Percentiles rank a stretch among this genome's conserved stretches.
These are phyloP conservation scores for Acacia confusa DNA, from an alignment of 306 rosid species.

Conservation along the genomic window DNA sequence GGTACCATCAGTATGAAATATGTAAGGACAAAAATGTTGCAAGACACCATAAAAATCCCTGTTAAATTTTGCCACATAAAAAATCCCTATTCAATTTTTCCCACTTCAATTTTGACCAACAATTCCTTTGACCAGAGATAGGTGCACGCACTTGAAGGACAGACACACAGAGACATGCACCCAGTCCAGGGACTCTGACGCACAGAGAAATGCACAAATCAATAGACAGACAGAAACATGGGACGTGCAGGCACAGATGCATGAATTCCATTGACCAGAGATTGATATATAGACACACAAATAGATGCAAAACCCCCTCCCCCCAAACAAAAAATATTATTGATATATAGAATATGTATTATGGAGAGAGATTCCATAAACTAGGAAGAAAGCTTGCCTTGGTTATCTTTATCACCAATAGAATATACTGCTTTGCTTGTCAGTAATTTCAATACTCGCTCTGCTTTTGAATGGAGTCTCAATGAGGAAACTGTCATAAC, in stretches of 20 bases:
- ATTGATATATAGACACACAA: neutral
- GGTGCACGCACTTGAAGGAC: neutral
- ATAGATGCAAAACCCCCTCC: neutral
- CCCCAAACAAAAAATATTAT: neutral
- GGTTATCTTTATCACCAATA: constrained; percentile 42
- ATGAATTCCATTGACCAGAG: neutral
- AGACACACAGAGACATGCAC: neutral
- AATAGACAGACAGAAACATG: neutral
- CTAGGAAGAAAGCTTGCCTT: constrained; percentile 51
- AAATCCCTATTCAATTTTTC: neutral
- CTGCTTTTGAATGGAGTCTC: constrained; percentile 87
- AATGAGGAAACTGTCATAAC: constrained; percentile 72
- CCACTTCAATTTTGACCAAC: neutral
- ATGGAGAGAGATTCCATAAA: neutral
- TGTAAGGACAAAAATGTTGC: neutral
- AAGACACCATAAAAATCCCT: constrained; percentile 12
- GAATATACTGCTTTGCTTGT: constrained; percentile 46
- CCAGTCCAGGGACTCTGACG: neutral
- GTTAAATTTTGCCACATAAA: constrained; percentile 2
- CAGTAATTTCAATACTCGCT: constrained; percentile 61
- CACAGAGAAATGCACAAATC: neutral
- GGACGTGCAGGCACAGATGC: neutral
- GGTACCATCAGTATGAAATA: neutral
- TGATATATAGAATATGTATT: neutral
- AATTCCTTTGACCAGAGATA: neutral